phyloP scores from a whole-genome alignment of 73 alveolate species.

The Paramecium primaurelia region DNA sequence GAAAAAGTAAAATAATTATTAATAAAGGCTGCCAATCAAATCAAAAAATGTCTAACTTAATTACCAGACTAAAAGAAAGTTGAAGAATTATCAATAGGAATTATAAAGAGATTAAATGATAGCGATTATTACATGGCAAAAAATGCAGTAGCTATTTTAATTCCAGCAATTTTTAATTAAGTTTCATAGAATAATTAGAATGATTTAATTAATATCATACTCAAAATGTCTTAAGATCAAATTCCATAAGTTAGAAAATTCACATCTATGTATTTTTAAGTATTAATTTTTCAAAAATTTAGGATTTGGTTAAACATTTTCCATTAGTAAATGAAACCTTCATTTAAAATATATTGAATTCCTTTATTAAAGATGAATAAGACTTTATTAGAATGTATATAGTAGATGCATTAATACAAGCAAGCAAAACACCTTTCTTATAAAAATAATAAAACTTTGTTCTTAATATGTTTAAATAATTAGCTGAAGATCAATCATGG shows the following conservation, averaged over 20 bases:
- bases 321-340: conserved; percentile 24
- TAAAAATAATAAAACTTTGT: neutral
- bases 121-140: conserved; percentile 78
- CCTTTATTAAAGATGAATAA: conserved; percentile 51
- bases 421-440: neutral
- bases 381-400: conserved; percentile 54
- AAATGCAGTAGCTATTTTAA: conserved; percentile 67
- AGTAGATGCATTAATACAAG: conserved; percentile 47
- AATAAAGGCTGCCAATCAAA: conserved; percentile 64
- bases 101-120: conserved; percentile 71
- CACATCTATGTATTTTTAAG: conserved; percentile 47
- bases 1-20: conserved; percentile 61
- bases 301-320: conserved; percentile 54
- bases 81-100: conserved; percentile 65
- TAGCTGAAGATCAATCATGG: conserved; percentile 59
- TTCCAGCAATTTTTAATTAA: conserved; percentile 71
- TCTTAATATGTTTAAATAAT: conserved; percentile 3
- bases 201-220: conserved; percentile 49
- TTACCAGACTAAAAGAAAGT: conserved; percentile 63
- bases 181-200: conserved; percentile 66
- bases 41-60: conserved; percentile 63
- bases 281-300: neutral
- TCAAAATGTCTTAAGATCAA: conserved; percentile 34
- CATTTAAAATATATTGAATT: neutral
- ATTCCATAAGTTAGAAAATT: conserved; percentile 55